Conservation (phyloP, 2,329 filamentous ascomycete species). For the Alternaria brassicicola region DNA sequence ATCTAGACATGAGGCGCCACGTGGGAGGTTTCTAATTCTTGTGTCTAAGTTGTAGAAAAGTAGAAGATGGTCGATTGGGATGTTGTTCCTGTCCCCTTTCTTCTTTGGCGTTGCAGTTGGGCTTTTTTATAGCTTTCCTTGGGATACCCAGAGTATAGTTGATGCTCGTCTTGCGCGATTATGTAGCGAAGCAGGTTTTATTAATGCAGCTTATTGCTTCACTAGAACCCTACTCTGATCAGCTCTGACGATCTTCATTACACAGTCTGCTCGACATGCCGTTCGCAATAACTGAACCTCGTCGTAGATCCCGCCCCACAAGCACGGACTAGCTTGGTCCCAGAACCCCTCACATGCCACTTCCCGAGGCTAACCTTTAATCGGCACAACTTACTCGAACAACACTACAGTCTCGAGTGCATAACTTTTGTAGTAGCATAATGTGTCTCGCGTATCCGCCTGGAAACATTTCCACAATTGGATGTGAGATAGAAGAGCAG, state of each 20-base stretch:
- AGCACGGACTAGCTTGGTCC: conserved; percentile 8
- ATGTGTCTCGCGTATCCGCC: background rate
- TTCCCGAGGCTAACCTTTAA: conserved; percentile 31
- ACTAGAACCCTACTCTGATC: background rate
- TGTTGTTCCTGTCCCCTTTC: background rate
- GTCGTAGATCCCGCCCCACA: conserved; percentile 12
- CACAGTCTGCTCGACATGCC: background rate
- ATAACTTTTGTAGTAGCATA: background rate
- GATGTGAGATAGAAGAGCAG: background rate
- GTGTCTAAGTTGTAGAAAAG: background rate
- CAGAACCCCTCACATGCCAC: background rate
- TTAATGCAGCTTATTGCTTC: conserved; percentile 6
- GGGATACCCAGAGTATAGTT: conserved; percentile 18
- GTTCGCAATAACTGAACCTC: background rate
- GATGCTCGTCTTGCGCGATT: conserved; percentile 15
- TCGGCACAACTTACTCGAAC: conserved; percentile 21
- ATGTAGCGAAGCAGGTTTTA: conserved; percentile 3
- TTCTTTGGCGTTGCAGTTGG: conserved; percentile 3
- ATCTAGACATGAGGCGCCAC: background rate
- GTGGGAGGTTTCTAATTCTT: conserved; percentile 1
- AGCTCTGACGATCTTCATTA: background rate
- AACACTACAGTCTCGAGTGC: background rate
- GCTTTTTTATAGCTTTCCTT: conserved; percentile 12
- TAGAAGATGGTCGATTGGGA: background rate
- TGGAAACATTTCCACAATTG: background rate